Conservation (phyloP, 2,329 filamentous ascomycete genomes). For the Talaromyces sp. region DNA sequence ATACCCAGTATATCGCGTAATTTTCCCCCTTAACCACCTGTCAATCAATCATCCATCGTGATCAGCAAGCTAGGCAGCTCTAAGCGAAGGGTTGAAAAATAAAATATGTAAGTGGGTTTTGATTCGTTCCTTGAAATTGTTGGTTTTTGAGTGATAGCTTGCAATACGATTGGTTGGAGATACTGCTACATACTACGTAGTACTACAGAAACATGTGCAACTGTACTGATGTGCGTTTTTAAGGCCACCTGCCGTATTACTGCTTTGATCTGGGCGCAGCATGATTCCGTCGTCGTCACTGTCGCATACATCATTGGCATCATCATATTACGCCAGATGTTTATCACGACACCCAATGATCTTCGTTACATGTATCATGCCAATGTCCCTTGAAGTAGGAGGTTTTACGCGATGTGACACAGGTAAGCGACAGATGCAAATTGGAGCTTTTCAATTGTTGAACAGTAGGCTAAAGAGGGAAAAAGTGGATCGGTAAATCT, state of each 20-base stretch:
- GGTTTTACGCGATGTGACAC: neutral
- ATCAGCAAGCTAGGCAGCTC: neutral
- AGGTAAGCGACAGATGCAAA: neutral
- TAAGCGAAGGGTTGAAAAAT: neutral
- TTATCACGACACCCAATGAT: neutral
- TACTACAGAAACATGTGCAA: no score
- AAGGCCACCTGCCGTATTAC: constrained; percentile 4
- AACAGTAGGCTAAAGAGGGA: neutral
- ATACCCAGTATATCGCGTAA: neutral
- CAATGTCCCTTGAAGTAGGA: neutral
- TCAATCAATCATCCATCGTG: neutral
- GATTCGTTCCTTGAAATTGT: neutral
- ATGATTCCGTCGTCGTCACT: neutral
- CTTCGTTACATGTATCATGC: neutral
- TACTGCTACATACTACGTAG: neutral
- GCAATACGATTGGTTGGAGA: neutral
- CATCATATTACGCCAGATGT: neutral
- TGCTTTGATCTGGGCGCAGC: neutral
- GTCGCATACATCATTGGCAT: neutral
- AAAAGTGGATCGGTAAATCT: constrained; percentile 1
- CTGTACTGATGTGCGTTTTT: neutral
- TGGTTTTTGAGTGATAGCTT: neutral
- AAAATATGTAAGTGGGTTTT: neutral
- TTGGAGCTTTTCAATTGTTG: neutral
- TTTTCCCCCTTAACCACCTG: neutral